A percentile compares a stretch with the other conserved stretches of the same genome.
Evolutionary conservation across 1,284 basidiomycete species (phyloP).

Genomic region (Fomitopsis schrenkii): DNA sequence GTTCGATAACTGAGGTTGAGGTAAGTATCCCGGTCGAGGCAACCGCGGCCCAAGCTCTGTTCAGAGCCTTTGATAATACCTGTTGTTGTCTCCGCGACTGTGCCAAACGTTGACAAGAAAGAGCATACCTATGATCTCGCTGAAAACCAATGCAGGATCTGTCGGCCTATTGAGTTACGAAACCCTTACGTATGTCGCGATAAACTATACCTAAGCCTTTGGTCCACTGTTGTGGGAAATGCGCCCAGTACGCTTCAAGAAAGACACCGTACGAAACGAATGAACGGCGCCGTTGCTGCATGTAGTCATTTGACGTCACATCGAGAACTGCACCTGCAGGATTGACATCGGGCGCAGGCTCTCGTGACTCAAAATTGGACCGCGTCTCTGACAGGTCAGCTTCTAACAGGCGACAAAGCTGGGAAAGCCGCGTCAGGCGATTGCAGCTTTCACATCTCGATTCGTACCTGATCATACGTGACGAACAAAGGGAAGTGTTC

Average conservation of each 20-base stretch:
- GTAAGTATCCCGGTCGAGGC: slow-evolving; percentile 44
- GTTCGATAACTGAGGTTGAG: slow-evolving; percentile 42
- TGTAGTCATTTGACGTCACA: slow-evolving; percentile 20
- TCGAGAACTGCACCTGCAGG: neutral
- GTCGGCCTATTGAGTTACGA: neutral
- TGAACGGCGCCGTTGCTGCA: slow-evolving; percentile 17
- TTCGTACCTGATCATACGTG: slow-evolving; percentile 53
- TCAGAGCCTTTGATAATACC: slow-evolving; percentile 71
- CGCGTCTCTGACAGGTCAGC: slow-evolving; percentile 16
- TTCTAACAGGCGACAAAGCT: slow-evolving; percentile 34
- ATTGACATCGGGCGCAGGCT: no score
- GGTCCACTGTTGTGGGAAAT: slow-evolving; percentile 49
- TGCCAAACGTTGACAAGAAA: neutral
- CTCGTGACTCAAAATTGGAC: no score
- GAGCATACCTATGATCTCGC: slow-evolving; percentile 56
- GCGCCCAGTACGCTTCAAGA: slow-evolving; percentile 55
- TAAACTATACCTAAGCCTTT: slow-evolving; percentile 46
- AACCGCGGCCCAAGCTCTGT: slow-evolving; percentile 34
- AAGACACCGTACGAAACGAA: slow-evolving; percentile 52
- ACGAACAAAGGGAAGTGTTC: slow-evolving; percentile 69
- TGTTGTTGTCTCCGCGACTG: slow-evolving; percentile 17
- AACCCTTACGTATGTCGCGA: neutral
- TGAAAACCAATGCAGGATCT: slow-evolving; percentile 64
- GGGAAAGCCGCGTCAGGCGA: neutral
- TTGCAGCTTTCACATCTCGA: neutral